These are phyloP conservation scores for Neurospora sp. DNA, from an alignment of 495 filamentous ascomycete genomes.

Conservation along the genomic window DNA sequence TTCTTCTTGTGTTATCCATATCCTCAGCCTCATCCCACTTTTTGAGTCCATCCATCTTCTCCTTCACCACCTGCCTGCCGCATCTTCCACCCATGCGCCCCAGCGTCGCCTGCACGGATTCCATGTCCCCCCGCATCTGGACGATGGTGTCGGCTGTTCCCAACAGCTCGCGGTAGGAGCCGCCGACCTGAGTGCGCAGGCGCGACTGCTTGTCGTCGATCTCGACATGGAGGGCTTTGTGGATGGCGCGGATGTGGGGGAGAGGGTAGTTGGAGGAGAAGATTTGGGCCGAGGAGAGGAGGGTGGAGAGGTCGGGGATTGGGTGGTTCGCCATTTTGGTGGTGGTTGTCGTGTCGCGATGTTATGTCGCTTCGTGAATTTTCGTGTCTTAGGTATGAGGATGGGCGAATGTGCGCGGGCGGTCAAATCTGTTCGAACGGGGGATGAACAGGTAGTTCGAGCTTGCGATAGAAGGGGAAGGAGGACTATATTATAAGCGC, in stretches of 20 bases:
- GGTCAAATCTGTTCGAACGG: not conserved
- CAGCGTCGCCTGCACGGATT: constrained; percentile 58
- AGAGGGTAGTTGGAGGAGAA: constrained; percentile 55
- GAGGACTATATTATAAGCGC: not conserved
- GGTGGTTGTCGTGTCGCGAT: not conserved
- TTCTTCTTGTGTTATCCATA: constrained; percentile 11
- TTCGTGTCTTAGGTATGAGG: no score
- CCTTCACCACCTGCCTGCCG: constrained; percentile 60
- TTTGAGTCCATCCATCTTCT: constrained; percentile 49
- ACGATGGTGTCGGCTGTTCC: constrained; percentile 89
- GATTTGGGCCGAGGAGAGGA: constrained; percentile 60
- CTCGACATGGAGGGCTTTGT: constrained; percentile 41
- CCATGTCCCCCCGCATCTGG: constrained; percentile 71
- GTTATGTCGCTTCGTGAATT: not conserved
- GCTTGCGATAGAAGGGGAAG: not conserved
- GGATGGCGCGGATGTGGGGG: constrained; percentile 54
- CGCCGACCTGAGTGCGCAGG: constrained; percentile 86
- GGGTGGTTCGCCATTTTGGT: constrained; percentile 17
- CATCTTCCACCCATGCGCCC: constrained; percentile 66
- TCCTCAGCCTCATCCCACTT: constrained; percentile 2
- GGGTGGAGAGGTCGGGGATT: constrained; percentile 30
- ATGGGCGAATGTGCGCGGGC: not conserved
- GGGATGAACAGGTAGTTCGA: not conserved
- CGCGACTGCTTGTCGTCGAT: constrained; percentile 76
- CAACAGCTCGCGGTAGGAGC: constrained; percentile 82